A percentile compares a stretch with the other conserved stretches of the same genome.
Evolutionary conservation across 2,329 filamentous ascomycete species (phyloP).

Genomic region (Diaporthe citri): DNA sequence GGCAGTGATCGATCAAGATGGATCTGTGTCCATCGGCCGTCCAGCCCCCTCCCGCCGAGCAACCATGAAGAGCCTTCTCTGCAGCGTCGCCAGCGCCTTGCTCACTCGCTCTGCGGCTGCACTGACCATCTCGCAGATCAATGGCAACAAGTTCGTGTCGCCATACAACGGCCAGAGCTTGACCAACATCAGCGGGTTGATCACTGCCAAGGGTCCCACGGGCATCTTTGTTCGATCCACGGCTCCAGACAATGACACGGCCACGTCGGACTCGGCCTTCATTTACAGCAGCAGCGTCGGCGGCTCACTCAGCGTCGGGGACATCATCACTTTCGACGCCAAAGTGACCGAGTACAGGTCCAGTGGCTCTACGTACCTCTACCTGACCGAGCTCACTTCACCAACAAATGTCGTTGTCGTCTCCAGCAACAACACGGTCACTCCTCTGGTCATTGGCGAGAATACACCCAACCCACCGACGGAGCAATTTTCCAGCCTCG

Average conservation of each 20-base stretch:
- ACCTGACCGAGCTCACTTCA: constrained; percentile 72
- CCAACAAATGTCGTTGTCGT: constrained; percentile 66
- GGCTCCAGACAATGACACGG: constrained; percentile 64
- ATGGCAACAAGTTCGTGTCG: constrained; percentile 74
- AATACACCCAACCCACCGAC: constrained; percentile 70
- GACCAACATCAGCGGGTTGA: constrained; percentile 70
- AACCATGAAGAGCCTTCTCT: constrained; percentile 6
- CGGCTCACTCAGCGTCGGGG: constrained; percentile 69
- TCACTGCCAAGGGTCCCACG: constrained; percentile 72
- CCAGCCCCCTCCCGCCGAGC: neutral
- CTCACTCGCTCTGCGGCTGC: constrained; percentile 46
- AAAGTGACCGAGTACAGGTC: constrained; percentile 70
- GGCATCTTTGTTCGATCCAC: constrained; percentile 76
- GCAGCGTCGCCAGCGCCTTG: constrained; percentile 10
- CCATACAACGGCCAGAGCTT: constrained; percentile 69
- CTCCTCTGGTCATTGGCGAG: constrained; percentile 71
- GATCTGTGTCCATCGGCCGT: neutral
- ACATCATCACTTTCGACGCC: constrained; percentile 72
- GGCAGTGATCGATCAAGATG: neutral
- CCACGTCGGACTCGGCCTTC: constrained; percentile 75
- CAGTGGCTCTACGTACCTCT: constrained; percentile 65
- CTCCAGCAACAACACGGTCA: constrained; percentile 66
- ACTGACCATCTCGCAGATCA: constrained; percentile 72
- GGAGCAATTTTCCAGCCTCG: constrained; percentile 70
- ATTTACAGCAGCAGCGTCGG: constrained; percentile 68